These are phyloP conservation scores for Plasmodium gaboni DNA, from an alignment of 169 alveolate species.

Conservation along the genomic window DNA sequence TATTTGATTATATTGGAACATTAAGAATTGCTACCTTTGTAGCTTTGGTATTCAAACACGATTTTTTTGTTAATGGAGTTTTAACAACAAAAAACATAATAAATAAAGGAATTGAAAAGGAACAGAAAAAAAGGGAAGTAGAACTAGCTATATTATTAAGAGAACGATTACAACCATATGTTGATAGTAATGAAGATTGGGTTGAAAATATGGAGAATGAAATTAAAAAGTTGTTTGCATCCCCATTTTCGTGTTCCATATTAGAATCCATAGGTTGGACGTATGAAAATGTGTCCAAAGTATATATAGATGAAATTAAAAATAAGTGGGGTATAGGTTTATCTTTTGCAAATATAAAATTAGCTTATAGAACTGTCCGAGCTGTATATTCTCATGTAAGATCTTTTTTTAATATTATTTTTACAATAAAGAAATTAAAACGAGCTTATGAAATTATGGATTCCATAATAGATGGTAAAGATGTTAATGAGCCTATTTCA, in stretches of 20 bases:
- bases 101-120: constrained; percentile 59
- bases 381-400: too few relatives aligned
- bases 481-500: too few relatives aligned
- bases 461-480: too few relatives aligned
- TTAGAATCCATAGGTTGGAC: constrained; percentile 87
- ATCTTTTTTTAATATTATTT: too few relatives aligned
- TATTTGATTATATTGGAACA: constrained; percentile 81
- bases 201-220: constrained; percentile 57
- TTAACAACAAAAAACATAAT: constrained; percentile 6
- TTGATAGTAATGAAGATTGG: constrained; percentile 40
- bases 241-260: constrained; percentile 77
- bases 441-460: too few relatives aligned
- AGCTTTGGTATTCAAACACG: not conserved
- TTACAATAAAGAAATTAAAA: too few relatives aligned
- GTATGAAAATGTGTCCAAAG: constrained; percentile 78
- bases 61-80: constrained; percentile 13
- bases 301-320: too few relatives aligned
- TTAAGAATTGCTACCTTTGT: constrained; percentile 75
- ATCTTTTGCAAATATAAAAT: too few relatives aligned
- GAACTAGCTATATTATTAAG: constrained; percentile 78
- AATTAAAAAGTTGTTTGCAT: constrained; percentile 18
- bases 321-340: too few relatives aligned
- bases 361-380: too few relatives aligned
- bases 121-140: constrained; percentile 78
- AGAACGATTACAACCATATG: constrained; percentile 57